Percentiles rank a stretch among this genome's conserved stretches.
These are phyloP conservation scores for Erodium maritimum DNA, from an alignment of 345 rosid genomes.

Conservation along the genomic window DNA sequence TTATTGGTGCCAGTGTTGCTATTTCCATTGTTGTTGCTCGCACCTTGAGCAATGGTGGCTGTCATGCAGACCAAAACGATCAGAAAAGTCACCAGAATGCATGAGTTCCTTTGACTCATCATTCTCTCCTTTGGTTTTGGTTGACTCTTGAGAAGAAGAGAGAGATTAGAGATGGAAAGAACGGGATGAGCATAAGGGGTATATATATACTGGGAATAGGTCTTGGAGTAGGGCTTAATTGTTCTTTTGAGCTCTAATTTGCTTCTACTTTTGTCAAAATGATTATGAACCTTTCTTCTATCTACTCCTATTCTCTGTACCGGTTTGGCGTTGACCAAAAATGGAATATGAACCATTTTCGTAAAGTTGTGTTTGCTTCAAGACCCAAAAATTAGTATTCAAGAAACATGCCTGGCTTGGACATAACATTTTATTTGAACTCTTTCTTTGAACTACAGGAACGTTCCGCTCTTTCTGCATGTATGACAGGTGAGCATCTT, in stretches of 20 bases:
- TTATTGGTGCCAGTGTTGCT: neutral
- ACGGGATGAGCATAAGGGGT: neutral
- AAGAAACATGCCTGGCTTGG: too few species aligned
- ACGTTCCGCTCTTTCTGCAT: too few species aligned
- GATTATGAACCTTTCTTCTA: too few species aligned
- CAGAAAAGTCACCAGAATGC: conserved; percentile 19
- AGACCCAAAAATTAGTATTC: too few species aligned
- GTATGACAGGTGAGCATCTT: too few species aligned
- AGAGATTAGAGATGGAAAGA: neutral
- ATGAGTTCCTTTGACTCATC: conserved; percentile 12
- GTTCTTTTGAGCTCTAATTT: neutral
- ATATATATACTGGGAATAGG: neutral
- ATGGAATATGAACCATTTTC: too few species aligned
- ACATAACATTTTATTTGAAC: too few species aligned
- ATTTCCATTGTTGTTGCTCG: neutral
- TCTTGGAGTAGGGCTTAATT: conserved; percentile 27
- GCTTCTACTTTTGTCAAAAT: too few species aligned
- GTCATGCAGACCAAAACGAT: conserved; percentile 26
- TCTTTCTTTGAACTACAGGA: too few species aligned
- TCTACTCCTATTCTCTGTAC: too few species aligned
- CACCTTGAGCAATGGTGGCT: conserved; percentile 14
- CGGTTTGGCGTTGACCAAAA: too few species aligned
- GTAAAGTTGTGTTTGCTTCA: too few species aligned
- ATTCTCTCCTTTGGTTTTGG: neutral
- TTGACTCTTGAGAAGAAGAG: neutral